phyloP scores from a whole-genome alignment of 192 early-diverging fungal species.

The Backusella tuberculispora region DNA sequence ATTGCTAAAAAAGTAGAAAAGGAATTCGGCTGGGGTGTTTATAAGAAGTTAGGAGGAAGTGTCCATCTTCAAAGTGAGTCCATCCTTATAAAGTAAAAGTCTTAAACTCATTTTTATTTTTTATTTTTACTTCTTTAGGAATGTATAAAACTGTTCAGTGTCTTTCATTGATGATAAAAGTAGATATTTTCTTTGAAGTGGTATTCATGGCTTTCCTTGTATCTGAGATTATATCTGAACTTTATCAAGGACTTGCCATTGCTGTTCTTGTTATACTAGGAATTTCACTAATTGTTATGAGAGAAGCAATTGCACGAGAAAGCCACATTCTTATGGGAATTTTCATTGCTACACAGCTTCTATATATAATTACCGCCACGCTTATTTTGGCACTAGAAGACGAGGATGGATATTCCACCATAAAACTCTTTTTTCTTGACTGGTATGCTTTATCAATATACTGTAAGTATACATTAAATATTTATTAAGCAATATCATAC shows the following conservation, averaged over 20 bases:
- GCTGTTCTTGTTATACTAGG: background rate
- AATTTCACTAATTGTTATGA: background rate
- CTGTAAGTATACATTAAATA: background rate
- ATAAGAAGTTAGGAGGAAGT: background rate
- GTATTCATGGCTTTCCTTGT: background rate
- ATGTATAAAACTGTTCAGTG: background rate
- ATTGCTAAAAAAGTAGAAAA: background rate
- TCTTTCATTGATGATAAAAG: background rate
- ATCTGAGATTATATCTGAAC: background rate
- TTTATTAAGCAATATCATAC: background rate
- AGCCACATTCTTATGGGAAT: background rate
- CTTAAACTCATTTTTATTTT: too few relatives aligned
- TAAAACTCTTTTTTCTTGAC: background rate
- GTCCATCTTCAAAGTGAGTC: background rate
- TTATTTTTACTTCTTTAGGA: background rate
- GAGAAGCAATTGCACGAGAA: background rate
- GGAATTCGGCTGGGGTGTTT: background rate
- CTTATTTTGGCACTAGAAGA: background rate
- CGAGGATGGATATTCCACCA: background rate
- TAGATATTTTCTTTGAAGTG: background rate
- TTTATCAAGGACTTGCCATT: slow-evolving; percentile 1
- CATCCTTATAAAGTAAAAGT: background rate
- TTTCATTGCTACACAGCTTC: background rate
- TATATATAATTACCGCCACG: background rate
- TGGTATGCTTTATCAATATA: slow-evolving; percentile 5